Evolutionary conservation across 208 protist species (phyloP).

Genomic region (Leishmania tropica): DNA sequence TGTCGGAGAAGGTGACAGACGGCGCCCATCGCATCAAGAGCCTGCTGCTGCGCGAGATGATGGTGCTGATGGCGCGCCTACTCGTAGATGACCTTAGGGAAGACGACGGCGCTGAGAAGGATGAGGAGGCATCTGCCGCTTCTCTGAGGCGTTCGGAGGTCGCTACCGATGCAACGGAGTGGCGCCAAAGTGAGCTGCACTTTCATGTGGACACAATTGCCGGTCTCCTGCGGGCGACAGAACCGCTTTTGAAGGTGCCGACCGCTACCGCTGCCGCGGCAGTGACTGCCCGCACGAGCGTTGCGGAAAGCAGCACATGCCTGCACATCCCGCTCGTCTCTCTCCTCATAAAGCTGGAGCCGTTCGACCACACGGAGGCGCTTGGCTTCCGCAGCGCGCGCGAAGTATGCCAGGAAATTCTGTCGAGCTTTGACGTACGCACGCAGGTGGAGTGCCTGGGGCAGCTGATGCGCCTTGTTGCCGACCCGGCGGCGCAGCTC

Average conservation of each 20-base stretch:
- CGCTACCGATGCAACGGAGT: constrained; percentile 6
- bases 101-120: constrained; percentile 11
- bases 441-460: constrained; percentile 82
- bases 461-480: constrained; percentile 81
- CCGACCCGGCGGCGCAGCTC: constrained; percentile 68
- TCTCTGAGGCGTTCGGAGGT: not conserved
- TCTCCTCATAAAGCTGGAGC: constrained; percentile 78
- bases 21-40: constrained; percentile 50
- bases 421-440: constrained; percentile 80
- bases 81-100: constrained; percentile 37
- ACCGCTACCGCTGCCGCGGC: constrained; percentile 7
- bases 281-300: constrained; percentile 5
- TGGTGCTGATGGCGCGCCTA: constrained; percentile 79
- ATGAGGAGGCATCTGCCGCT: constrained; percentile 5
- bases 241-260: constrained; percentile 61
- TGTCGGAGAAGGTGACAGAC: constrained; percentile 60
- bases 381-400: constrained; percentile 67
- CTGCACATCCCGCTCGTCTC: constrained; percentile 86
- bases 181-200: constrained; percentile 29
- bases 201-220: constrained; percentile 69
- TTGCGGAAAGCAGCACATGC: constrained; percentile 9
- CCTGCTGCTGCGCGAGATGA: constrained; percentile 48
- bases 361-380: constrained; percentile 57
- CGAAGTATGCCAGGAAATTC: constrained; percentile 77
- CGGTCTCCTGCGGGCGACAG: constrained; percentile 69